phyloP scores from a whole-genome alignment of 2,329 filamentous ascomycete species.

The Achaetomium macrosporum region DNA sequence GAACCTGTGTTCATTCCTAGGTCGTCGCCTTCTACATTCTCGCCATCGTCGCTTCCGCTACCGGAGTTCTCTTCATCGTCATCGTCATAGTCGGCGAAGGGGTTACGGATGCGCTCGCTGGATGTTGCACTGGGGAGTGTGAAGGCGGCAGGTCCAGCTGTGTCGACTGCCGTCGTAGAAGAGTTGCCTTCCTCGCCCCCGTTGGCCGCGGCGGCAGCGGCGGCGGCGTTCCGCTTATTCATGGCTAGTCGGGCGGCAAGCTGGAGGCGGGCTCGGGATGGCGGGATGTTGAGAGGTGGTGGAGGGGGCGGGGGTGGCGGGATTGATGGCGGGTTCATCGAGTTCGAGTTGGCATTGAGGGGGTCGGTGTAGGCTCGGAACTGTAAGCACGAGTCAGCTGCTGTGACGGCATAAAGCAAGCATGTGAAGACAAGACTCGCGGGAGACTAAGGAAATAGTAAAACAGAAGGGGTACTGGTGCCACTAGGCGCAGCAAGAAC shows the following conservation, averaged over 20 bases:
- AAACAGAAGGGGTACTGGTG: not conserved
- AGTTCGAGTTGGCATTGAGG: conserved; percentile 41
- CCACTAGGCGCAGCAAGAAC: not conserved
- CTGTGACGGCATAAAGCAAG: not conserved
- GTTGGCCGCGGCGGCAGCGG: conserved; percentile 34
- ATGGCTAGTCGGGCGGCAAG: conserved; percentile 81
- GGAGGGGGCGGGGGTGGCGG: conserved; percentile 60
- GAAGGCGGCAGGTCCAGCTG: conserved; percentile 23
- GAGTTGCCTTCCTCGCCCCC: conserved; percentile 35
- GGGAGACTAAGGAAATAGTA: not conserved
- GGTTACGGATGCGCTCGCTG: conserved; percentile 38
- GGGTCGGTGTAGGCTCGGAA: conserved; percentile 56
- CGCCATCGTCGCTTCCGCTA: conserved; percentile 37
- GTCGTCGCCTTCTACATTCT: conserved; percentile 33
- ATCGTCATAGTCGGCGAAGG: conserved; percentile 54
- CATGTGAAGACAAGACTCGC: not conserved
- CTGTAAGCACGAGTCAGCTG: conserved; percentile 32
- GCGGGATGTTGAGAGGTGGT: conserved; percentile 76
- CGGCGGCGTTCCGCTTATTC: conserved; percentile 56
- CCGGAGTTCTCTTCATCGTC: conserved; percentile 45
- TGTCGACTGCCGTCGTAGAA: conserved; percentile 28
- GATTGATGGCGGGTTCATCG: conserved; percentile 52
- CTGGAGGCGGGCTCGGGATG: conserved; percentile 79
- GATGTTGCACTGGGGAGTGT: conserved; percentile 12
- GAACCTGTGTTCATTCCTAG: conserved; percentile 12